Base-by-base conservation (phyloP, 106 monocot genomes). In the Dendrobium nobile region DNA sequence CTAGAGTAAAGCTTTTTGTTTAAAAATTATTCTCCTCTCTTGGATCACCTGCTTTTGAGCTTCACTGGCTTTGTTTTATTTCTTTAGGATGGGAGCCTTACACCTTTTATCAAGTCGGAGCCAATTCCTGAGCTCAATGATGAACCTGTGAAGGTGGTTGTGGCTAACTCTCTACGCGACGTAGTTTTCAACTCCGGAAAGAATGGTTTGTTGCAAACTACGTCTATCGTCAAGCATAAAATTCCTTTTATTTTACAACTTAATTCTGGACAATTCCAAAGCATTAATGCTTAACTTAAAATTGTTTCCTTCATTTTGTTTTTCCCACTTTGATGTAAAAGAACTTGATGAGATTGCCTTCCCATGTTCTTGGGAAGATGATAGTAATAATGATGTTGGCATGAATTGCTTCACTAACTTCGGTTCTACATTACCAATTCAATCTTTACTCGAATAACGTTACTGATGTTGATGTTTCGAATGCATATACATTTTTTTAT, bases 101-200 rank as follows among this genome's bases (percentile, higher is more conserved):
- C 83, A 58, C 88, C 91, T 13, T 90, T 77, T 40, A 91, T 5
- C 80, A 99, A 91, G 81, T 99, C 99, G 9, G 93, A 99, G 77
- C 99, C 99, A 64, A 90, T 99, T 79, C 99, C 99, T 31, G 93
- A 91, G 47, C 84, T 75, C 73, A 93, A 99, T 42, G 74, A 93
- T 86, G 88, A 93, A 79, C 93, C 95, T 72, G 92, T 99, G 22
- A 99, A 99, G 78, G 87, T 90, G 41, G 95, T 95, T 80, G 99
- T 99, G 68, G 91, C 88, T 72, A 87, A 99, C 37, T 95, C 75
- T 79, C 43, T 99, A 7, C 67, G 86, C 19, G 91, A 99, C 45
- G 41, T 93, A 26, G 93, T 95, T 67, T 87, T 83, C 56, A 81
- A 89, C 26, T 99, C 95, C 16, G 88, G 91, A 59, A 99, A 95